Evolutionary conservation across 805 yeast genomes (phyloP).

Genomic region (Cyberlindnera subsufficiens): DNA sequence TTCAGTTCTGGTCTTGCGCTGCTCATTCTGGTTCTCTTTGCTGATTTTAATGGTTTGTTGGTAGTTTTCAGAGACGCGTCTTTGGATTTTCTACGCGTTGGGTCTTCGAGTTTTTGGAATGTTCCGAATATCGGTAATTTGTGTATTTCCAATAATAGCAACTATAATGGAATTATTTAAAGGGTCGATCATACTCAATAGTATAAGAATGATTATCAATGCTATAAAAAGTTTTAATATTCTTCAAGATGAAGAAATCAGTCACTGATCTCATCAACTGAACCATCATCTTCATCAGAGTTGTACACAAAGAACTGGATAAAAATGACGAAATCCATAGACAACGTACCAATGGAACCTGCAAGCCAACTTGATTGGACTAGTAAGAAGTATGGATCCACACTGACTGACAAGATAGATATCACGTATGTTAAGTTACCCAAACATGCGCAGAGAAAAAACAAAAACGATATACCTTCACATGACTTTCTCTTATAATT

Average conservation of each 20-base stretch:
- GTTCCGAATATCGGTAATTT: too few relatives aligned
- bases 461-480: constrained; percentile 91
- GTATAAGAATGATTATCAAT: too few relatives aligned
- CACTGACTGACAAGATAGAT: constrained; percentile 72
- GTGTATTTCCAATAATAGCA: too few relatives aligned
- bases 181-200: too few relatives aligned
- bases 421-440: constrained; percentile 91
- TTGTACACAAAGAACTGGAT: constrained; percentile 78
- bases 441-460: constrained; percentile 89
- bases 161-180: too few relatives aligned
- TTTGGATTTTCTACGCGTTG: not conserved
- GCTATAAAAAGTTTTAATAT: too few relatives aligned
- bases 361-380: constrained; percentile 91
- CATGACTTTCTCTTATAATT: constrained; percentile 86
- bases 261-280: constrained; percentile 4
- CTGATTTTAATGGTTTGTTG: not conserved
- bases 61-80: not conserved
- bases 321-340: constrained; percentile 78
- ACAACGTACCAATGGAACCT: constrained; percentile 84
- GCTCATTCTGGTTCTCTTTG: constrained; percentile 6
- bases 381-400: constrained; percentile 60
- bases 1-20: constrained; percentile 48
- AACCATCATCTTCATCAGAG: constrained; percentile 12
- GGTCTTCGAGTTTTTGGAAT: too few relatives aligned
- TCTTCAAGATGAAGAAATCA: not conserved